phyloP scores from a whole-genome alignment of 768 basidiomycete species.

The Termitomyces sp. region DNA sequence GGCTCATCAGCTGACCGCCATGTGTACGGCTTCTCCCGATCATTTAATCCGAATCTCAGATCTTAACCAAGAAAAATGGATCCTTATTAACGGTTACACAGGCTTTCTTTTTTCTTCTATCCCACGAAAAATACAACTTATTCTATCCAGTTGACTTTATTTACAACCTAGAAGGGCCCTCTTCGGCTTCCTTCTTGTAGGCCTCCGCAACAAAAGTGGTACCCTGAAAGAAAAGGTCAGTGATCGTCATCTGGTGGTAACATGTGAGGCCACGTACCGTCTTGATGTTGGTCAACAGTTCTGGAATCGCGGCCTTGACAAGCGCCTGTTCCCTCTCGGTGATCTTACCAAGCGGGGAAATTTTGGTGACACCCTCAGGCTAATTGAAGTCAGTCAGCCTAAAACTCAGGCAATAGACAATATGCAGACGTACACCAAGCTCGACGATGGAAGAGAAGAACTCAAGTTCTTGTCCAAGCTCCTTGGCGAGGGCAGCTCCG shows the following conservation, averaged over 20 bases:
- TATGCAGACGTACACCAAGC: constrained; percentile 66
- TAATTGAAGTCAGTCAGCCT: constrained; percentile 24
- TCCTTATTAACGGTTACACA: too few species aligned
- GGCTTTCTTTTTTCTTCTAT: constrained; percentile 5
- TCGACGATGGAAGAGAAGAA: constrained; percentile 90
- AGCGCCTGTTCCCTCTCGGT: constrained; percentile 71
- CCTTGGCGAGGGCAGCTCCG: constrained; percentile 68
- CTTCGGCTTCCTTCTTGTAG: constrained; percentile 25
- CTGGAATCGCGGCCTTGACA: constrained; percentile 75
- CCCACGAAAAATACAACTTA: neutral
- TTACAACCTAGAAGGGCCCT: constrained; percentile 18
- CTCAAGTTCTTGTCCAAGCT: constrained; percentile 69
- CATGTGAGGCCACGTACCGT: constrained; percentile 38
- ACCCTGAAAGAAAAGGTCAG: constrained; percentile 21
- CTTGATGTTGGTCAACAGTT: constrained; percentile 68
- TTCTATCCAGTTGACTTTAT: constrained; percentile 1
- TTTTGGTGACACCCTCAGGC: constrained; percentile 79
- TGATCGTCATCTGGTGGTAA: neutral
- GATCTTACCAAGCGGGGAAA: constrained; percentile 74
- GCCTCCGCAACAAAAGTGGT: constrained; percentile 31
- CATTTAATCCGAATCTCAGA: neutral
- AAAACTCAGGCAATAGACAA: neutral
- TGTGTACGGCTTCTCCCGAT: constrained; percentile 8
- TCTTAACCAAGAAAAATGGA: neutral
- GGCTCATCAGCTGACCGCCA: constrained; percentile 13